Evolutionary conservation across 805 yeast genomes (phyloP).

Genomic region (Sugiyamaella valdiviana): DNA sequence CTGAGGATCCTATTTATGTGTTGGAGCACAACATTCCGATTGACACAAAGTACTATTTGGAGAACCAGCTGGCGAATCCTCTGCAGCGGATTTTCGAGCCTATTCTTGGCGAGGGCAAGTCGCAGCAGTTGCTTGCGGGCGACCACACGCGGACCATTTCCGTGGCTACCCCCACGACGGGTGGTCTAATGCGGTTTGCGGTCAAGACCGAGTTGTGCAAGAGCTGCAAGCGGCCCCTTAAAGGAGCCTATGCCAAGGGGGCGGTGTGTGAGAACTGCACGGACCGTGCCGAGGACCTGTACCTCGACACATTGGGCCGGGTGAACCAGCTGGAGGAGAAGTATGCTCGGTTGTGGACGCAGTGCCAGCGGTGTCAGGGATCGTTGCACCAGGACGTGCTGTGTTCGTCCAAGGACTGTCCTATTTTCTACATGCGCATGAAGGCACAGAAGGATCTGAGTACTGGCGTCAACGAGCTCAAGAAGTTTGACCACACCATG

Average conservation of each 20-base stretch:
- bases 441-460: slow-evolving; percentile 70
- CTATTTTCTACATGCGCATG: slow-evolving; percentile 94
- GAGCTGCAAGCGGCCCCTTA: slow-evolving; percentile 77
- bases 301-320: slow-evolving; percentile 71
- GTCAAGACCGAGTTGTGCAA: slow-evolving; percentile 84
- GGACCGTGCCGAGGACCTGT: slow-evolving; percentile 65
- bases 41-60: slow-evolving; percentile 89
- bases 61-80: slow-evolving; percentile 89
- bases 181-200: slow-evolving; percentile 89
- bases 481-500: slow-evolving; percentile 52
- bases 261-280: slow-evolving; percentile 79
- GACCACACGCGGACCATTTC: slow-evolving; percentile 74
- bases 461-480: slow-evolving; percentile 51
- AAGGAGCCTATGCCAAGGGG: slow-evolving; percentile 47
- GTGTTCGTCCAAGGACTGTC: slow-evolving; percentile 94
- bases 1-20: slow-evolving; percentile 94
- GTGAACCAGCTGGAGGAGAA: slow-evolving; percentile 75
- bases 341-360: slow-evolving; percentile 91
- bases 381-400: slow-evolving; percentile 91
- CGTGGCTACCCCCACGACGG: slow-evolving; percentile 64
- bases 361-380: slow-evolving; percentile 97
- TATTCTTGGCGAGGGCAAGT: slow-evolving; percentile 77
- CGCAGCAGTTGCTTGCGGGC: slow-evolving; percentile 73
- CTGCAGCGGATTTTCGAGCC: slow-evolving; percentile 92
- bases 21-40: slow-evolving; percentile 88